Evolutionary conservation across 23 red algal genomes (phyloP), one percentile per base, ranked within the genome.

Genomic region (Gracilaria domingensis): DNA sequence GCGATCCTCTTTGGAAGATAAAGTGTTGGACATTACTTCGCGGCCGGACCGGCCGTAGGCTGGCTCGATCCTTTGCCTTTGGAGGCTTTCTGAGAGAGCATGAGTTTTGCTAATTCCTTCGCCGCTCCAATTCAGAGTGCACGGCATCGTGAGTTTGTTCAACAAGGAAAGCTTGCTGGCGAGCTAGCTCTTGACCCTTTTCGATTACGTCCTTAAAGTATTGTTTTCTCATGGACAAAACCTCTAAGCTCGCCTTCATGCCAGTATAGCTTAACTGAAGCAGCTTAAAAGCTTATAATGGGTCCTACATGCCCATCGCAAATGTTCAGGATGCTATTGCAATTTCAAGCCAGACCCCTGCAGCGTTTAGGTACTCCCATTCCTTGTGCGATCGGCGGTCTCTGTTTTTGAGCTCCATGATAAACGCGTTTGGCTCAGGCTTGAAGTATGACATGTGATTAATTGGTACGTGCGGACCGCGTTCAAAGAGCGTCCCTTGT

Each of bases 361-460:
- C 47, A 12, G 48, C 45, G 48, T 80, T 80, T 32, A 57, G 45
- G 38, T 80, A 80, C 29, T 80, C 1, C 23, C 44, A 80, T 36
- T 80, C 76, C 47, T 57, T 80, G 3, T 36, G 12, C 24, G 76
- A 29, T 56, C 76, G 76, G 0, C 76, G 76, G 57, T 80, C 76
- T 20, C 35, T 24, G 36, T 25, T 57, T 21, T 57, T 80, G 17
- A 80, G 3, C 34, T 54, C 45, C 17, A 36, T n/a, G 26, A 57
- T 12, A 36, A 80, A 80, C 28, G 40, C 48, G 35, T 80, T 40
- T n/a, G 48, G 14, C 4, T 28, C 36, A 5, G 76, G 76, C 76
- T 80, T 80, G 0, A 80, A 80, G 34, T 54, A 80, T 25, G 17
- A 44, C 48, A 80, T 35, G 28, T 80, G 76, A 7, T 36, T 57